Percentiles rank a stretch among this genome's conserved stretches.
These are phyloP conservation scores for Trichoderma brevicompactum DNA, from an alignment of 2,329 filamentous ascomycete genomes.

Conservation along the genomic window DNA sequence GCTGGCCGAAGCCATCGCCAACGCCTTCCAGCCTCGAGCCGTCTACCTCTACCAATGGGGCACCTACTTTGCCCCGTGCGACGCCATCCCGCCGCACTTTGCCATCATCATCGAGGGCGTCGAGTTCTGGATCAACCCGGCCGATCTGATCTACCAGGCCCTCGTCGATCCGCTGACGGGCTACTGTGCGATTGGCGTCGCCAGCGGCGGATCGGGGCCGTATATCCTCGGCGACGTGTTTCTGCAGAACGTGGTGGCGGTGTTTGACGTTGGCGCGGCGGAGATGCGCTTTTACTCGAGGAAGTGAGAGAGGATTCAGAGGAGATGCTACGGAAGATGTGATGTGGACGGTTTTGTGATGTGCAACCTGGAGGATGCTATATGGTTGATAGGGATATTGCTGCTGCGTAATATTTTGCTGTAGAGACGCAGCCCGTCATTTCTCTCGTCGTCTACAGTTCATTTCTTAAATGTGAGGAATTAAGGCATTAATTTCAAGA, in stretches of 20 bases:
- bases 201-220: slow-evolving; percentile 50
- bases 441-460: no score
- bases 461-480: no score
- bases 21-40: slow-evolving; percentile 52
- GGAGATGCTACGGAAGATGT: no score
- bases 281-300: slow-evolving; percentile 51
- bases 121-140: slow-evolving; percentile 53
- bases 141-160: slow-evolving; percentile 53
- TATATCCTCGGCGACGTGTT: slow-evolving; percentile 57
- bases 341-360: no score
- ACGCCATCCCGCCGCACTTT: slow-evolving; percentile 51
- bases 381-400: no score
- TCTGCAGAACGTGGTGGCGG: slow-evolving; percentile 55
- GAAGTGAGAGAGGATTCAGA: slow-evolving; percentile 1
- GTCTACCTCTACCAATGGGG: slow-evolving; percentile 53
- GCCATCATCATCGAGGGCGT: slow-evolving; percentile 51
- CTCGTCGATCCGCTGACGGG: slow-evolving; percentile 51
- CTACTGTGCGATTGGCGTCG: slow-evolving; percentile 54
- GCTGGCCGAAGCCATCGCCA: slow-evolving; percentile 54
- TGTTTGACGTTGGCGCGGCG: slow-evolving; percentile 53
- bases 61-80: slow-evolving; percentile 54
- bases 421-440: no score
- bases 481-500: no score
- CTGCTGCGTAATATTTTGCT: no score
- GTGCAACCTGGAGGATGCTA: no score